Base-by-base conservation (phyloP, 2,329 filamentous ascomycete genomes). In the Hypomyces perniciosus region DNA sequence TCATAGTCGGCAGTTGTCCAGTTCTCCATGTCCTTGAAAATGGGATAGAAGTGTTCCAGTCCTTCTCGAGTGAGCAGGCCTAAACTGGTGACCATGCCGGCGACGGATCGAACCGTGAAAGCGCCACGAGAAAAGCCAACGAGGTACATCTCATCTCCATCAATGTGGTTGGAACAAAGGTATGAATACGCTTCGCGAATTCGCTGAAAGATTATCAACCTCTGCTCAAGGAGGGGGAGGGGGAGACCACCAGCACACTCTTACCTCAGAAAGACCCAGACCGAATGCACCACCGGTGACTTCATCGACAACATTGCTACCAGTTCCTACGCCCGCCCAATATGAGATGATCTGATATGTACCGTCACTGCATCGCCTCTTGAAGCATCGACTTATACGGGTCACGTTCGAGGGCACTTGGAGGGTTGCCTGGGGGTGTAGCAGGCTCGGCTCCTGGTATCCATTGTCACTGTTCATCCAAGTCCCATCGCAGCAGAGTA, bases 181-280 rank as follows among this genome's bases (percentile, higher is more conserved):
- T 83, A 85, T 4, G 76, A 72, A 59, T 85, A 85, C 1, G 80
- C 78, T 61, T 84, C 81, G 9, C 80, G 75, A 48, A 85, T 75
- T 51, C 70, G 64, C 68, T 85, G 58, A 5, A 33, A 27, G 20
- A 6, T 7, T 35, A 20, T 43, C 10, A 46, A 8, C 20, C 13
- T 31, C n/a, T 5, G 13, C 30, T 20, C 6, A 4, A 3, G 20
- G 5, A 28, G 2, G 6, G 27, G 10, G 5, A 39, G 5, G 13
- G 13, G 7, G 13, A 31, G 45, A 5, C 31, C 20, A 35, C 3
- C 26, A 3, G 31, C 38, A 31, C 8, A 28, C 8, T 53, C 68
- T 48, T 52, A 76, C 75, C 66, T 80, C 77, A 28, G 73, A 69
- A 39, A 83, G 73, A 1, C 79, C 78, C 12, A 71, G 63, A 2